Conservation (phyloP, 768 basidiomycete genomes). For the Trametes cingulata region DNA sequence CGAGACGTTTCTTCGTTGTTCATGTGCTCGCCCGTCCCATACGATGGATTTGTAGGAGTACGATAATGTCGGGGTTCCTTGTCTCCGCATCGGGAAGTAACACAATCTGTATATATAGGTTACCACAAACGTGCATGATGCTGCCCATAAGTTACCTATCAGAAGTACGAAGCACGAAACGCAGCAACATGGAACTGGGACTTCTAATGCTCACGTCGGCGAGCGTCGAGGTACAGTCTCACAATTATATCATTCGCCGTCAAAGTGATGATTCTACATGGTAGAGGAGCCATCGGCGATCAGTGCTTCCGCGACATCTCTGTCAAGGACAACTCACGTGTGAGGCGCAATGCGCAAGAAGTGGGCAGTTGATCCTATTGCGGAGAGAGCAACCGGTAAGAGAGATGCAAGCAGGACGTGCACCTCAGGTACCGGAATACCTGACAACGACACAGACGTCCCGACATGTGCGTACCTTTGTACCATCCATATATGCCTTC, state of each 20-base stretch:
- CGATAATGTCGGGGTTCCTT: neutral
- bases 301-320: neutral
- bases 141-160: no score
- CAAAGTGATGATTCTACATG: conserved; percentile 75
- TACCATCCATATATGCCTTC: conserved; percentile 92
- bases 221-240: conserved; percentile 46
- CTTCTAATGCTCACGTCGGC: no score
- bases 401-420: neutral
- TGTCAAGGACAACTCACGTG: conserved; percentile 52
- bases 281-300: neutral
- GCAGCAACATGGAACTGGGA: no score
- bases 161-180: no score
- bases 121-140: no score
- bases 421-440: no score
- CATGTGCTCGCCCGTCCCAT: neutral
- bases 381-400: neutral
- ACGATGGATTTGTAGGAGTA: neutral
- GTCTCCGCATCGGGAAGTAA: no score
- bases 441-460: neutral
- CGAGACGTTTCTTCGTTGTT: neutral
- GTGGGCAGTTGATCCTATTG: conserved; percentile 84
- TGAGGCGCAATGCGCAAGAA: conserved; percentile 90
- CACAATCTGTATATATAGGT: no score
- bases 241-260: conserved; percentile 81
- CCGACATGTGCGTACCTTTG: conserved; percentile 57